Evolutionary conservation across 345 rosid species (phyloP).

Genomic region (Corchorus capsularis): DNA sequence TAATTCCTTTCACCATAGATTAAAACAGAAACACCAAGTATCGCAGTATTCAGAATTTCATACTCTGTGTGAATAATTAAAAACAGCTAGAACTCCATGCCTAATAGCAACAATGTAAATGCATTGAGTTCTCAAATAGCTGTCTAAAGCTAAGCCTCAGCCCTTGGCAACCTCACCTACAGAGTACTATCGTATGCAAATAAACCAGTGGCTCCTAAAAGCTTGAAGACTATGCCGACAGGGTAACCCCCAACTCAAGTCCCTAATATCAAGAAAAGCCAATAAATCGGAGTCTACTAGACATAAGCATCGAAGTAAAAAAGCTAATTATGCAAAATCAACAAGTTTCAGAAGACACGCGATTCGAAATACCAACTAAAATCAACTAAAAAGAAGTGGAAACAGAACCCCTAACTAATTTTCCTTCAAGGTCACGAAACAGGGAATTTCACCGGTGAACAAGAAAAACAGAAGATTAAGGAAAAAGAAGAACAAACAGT

Average conservation of each 20-base stretch:
- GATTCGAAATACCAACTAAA: too few relatives aligned
- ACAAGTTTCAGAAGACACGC: too few relatives aligned
- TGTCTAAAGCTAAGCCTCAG: too few relatives aligned
- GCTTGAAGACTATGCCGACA: too few relatives aligned
- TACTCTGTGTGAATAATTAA: background rate
- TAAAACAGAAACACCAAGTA: background rate
- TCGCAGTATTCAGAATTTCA: background rate
- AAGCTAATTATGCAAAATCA: too few relatives aligned
- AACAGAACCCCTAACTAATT: background rate
- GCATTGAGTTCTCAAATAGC: background rate
- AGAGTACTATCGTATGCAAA: background rate
- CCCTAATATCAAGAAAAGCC: too few relatives aligned
- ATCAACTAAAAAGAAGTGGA: background rate
- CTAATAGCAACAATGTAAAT: background rate
- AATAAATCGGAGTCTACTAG: too few relatives aligned
- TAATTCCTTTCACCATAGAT: background rate
- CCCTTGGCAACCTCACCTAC: background rate
- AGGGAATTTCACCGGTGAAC: background rate
- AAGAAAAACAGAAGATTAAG: too few relatives aligned
- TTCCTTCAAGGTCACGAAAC: background rate
- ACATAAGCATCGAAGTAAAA: too few relatives aligned
- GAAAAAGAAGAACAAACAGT: background rate
- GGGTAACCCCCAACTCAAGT: too few relatives aligned
- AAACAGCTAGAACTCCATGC: background rate
- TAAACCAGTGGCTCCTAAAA: background rate